Conservation (phyloP, 805 yeast genomes). For the Candida hispaniensis region DNA sequence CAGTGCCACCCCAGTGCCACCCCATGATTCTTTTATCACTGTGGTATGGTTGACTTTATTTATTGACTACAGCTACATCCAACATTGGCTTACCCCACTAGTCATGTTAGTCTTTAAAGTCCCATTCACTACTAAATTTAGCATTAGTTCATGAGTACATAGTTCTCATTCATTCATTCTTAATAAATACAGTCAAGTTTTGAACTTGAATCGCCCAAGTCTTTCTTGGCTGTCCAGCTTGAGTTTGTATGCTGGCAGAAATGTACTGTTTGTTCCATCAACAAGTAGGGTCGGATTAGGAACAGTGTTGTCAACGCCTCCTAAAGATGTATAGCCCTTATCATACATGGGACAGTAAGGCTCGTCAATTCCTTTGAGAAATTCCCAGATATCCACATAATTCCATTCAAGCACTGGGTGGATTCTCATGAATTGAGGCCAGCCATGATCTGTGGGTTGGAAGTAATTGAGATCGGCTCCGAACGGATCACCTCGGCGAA, state of each 20-base stretch:
- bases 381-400: slow-evolving; percentile 72
- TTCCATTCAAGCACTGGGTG: slow-evolving; percentile 90
- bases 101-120: no score
- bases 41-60: no score
- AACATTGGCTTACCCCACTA: no score
- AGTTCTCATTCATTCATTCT: no score
- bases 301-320: slow-evolving; percentile 61
- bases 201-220: slow-evolving; percentile 28
- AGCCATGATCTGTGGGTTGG: slow-evolving; percentile 74
- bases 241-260: slow-evolving; percentile 35
- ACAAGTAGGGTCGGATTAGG: slow-evolving; percentile 52
- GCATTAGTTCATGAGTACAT: no score
- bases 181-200: neutral
- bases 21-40: no score
- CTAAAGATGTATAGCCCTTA: slow-evolving; percentile 79
- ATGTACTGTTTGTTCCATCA: slow-evolving; percentile 21
- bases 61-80: no score
- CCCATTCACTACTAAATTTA: no score
- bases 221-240: slow-evolving; percentile 51
- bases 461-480: slow-evolving; percentile 48
- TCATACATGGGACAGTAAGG: slow-evolving; percentile 72
- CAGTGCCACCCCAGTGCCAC: no score
- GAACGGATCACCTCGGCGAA: slow-evolving; percentile 78
- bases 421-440: slow-evolving; percentile 79
- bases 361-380: slow-evolving; percentile 47